Conservation (phyloP, 176 grass and related monocot genomes). For the maize (Zea mays) region Zm-B73-REFERENCE-NAM-5.0 NC_050099.1:27638001-27638500, state of each 20-base stretch:
- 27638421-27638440: too few species aligned
- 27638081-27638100: conserved; percentile 71
- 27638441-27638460: too few species aligned
- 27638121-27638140: conserved; percentile 62
- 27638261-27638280: too few species aligned
- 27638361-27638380: too few species aligned
- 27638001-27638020: conserved; percentile 63
- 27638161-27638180: conserved; percentile 69
- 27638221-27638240: conserved; percentile 65
- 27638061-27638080: conserved; percentile 72
- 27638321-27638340: too few species aligned
- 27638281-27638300: too few species aligned
- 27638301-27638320: too few species aligned
- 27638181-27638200: conserved; percentile 74
- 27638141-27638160: conserved; percentile 85
- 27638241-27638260: conserved; percentile 47
- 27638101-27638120: conserved; percentile 76
- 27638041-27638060: conserved; percentile 56
- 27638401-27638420: too few species aligned
- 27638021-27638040: conserved; percentile 71
- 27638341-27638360: too few species aligned
- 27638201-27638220: conserved; percentile 53
- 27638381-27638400: too few species aligned
- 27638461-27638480: too few species aligned
- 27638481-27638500: too few species aligned